These are phyloP conservation scores for Lachnellula subtilissima DNA, from an alignment of 2,329 filamentous ascomycete species.

Conservation along the genomic window DNA sequence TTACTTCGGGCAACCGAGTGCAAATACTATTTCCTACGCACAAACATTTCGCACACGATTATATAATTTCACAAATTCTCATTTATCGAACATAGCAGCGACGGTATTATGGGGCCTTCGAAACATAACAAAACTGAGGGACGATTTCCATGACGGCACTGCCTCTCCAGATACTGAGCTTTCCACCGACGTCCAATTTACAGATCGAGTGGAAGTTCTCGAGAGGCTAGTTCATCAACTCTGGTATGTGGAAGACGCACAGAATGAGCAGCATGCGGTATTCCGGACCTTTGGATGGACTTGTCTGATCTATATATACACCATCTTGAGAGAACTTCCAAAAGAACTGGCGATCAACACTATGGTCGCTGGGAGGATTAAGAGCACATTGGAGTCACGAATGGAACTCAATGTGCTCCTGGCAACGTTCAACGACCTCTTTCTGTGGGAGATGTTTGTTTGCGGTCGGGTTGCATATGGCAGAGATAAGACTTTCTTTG, in stretches of 20 bases:
- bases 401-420: conserved; percentile 21
- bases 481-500: conserved; percentile 18
- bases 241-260: conserved; percentile 16
- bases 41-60: conserved; percentile 12
- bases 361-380: conserved; percentile 18
- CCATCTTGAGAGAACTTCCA: conserved; percentile 15
- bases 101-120: conserved; percentile 20
- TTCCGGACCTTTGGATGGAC: conserved; percentile 20
- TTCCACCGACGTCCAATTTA: conserved; percentile 16
- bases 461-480: conserved; percentile 19
- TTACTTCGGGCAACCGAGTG: conserved; percentile 15
- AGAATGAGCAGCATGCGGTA: conserved; percentile 12
- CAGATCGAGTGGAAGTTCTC: conserved; percentile 21
- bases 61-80: conserved; percentile 14
- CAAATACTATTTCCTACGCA: conserved; percentile 7
- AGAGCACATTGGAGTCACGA: conserved; percentile 11
- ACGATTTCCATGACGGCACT: conserved; percentile 12
- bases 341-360: conserved; percentile 16
- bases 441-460: conserved; percentile 23
- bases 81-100: conserved; percentile 12
- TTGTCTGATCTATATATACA: conserved; percentile 23
- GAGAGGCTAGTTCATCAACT: conserved; percentile 19
- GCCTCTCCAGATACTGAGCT: conserved; percentile 9
- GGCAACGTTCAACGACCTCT: conserved; percentile 22
- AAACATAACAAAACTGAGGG: conserved; percentile 12